Evolutionary conservation across 2,329 filamentous ascomycete species (phyloP), one percentile per base, ranked within the genome.

Genomic region (Thielaviopsis ethacetica): DNA sequence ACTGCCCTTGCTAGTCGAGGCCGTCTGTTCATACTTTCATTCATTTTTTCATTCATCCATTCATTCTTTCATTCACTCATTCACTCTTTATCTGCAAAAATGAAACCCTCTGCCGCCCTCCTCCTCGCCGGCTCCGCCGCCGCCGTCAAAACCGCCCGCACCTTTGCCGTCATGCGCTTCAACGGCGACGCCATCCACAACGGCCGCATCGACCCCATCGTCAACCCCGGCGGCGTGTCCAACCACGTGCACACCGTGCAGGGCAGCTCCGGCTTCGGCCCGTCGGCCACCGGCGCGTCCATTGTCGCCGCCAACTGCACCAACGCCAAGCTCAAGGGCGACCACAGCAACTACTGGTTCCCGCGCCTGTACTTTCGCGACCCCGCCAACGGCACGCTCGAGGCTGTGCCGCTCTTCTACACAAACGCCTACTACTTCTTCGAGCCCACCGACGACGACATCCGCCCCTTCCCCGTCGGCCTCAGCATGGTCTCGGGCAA

Each of bases 401-500:
- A 83, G 68, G 75, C 77, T 41, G 86, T 90, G 19, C 75, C 82
- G 52, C 72, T 86, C 62, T 83, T 84, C 66, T 88, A 88, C 68
- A 83, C 85, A 79, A 83, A 84, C 66, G 79, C 80, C 62, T 93
- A 93, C 74, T 91, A 91, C 72, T 83, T 85, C 70, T 84, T 84
- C 68, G 81, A 84, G 64, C 65, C 73, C 51, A 80, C 81, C 64
- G 76, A 83, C 63, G 83, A 88, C 65, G 75, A 82, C 24, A 78
- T 88, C 67, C 75, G 78, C 65, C 75, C 85, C 15, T 91, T 89
- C 73, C 87, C 86, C 12, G 67, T 76, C 10, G 84, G 83, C 21
- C 77, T 91, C 64, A 80, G 83, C 67, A 88, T 91, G 75, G 66
- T 91, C 59, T 81, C 77, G 61, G 87, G 87, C 56, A 75, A 88